A percentile compares a stretch with the other conserved stretches of the same genome.
These are phyloP conservation scores for Aspergillus nomiae DNA, from an alignment of 2,329 filamentous ascomycete species.

Conservation along the genomic window DNA sequence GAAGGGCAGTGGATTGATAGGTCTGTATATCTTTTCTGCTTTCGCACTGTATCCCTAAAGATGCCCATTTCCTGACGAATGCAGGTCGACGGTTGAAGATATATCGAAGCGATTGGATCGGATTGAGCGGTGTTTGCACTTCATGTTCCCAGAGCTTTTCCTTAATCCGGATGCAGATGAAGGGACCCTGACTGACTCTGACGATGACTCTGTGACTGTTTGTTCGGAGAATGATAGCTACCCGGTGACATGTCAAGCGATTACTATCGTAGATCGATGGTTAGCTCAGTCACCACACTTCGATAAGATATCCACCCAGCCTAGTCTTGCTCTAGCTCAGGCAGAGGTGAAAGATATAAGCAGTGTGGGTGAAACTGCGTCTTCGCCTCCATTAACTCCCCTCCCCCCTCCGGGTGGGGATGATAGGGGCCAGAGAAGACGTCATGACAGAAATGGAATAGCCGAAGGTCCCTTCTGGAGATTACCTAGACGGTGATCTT, in stretches of 20 bases:
- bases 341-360: neutral
- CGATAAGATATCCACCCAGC: neutral
- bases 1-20: neutral
- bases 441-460: neutral
- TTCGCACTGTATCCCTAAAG: neutral
- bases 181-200: neutral
- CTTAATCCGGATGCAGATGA: neutral
- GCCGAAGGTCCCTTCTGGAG: neutral
- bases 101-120: neutral
- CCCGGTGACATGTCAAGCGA: neutral
- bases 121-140: neutral
- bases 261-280: neutral
- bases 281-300: neutral
- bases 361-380: neutral
- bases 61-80: neutral
- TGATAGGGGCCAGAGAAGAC: neutral
- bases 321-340: neutral
- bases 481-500: neutral
- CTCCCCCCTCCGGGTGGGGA: neutral
- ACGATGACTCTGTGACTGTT: neutral
- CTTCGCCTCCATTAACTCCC: neutral
- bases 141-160: neutral
- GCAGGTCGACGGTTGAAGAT: neutral
- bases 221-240: neutral
- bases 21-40: neutral